Percentiles rank a stretch among this genome's conserved stretches.
These are phyloP conservation scores for Plasmodium fragile DNA, from an alignment of 169 alveolate genomes.

Conservation along the genomic window DNA sequence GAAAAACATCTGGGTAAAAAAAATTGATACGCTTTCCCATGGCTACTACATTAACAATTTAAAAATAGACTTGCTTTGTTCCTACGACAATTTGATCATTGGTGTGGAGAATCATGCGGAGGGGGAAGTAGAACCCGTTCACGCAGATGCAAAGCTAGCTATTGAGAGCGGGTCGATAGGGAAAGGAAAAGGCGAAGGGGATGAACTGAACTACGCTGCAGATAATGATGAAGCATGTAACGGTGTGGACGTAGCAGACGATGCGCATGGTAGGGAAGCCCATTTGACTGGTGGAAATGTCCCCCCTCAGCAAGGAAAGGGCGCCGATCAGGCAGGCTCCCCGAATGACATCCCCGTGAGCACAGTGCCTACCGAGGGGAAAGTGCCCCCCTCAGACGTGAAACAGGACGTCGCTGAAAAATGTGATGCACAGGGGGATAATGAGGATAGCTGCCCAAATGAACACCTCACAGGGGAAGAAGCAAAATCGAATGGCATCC, in stretches of 20 bases:
- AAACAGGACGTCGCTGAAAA: neutral
- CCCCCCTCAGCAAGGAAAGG: neutral
- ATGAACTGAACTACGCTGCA: neutral
- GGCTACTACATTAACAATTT: constrained; percentile 65
- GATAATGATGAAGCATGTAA: neutral
- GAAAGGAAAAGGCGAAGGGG: neutral
- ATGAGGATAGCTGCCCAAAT: neutral
- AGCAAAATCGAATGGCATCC: neutral
- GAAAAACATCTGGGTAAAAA: constrained; percentile 68
- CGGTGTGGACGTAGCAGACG: neutral
- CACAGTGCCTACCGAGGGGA: neutral
- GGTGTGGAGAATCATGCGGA: constrained; percentile 42
- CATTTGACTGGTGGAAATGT: neutral
- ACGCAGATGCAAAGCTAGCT: neutral
- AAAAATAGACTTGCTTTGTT: constrained; percentile 12
- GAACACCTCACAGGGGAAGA: neutral
- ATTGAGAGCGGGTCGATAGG: neutral
- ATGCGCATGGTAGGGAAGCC: neutral
- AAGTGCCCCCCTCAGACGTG: neutral
- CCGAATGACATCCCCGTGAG: neutral
- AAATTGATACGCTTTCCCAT: constrained; percentile 25
- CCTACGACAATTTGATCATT: constrained; percentile 64
- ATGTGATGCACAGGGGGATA: neutral
- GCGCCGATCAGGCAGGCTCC: neutral
- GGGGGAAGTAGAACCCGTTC: neutral